These are phyloP conservation scores for Aspergillus phoenicis DNA, from an alignment of 2,329 filamentous ascomycete species.

Conservation along the genomic window DNA sequence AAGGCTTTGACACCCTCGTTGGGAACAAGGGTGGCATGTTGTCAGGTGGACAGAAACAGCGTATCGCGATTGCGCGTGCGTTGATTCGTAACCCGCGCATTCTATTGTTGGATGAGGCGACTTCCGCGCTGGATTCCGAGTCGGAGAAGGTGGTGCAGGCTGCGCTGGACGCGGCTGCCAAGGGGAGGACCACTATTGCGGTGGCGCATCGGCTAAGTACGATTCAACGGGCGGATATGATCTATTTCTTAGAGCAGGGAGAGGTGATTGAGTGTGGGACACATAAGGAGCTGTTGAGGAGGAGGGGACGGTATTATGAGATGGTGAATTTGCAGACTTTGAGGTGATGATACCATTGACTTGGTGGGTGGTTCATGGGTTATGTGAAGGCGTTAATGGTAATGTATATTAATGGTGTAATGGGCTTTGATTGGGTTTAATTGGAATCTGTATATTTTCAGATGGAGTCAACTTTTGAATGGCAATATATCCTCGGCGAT, in stretches of 20 bases:
- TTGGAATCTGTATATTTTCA: too few species aligned
- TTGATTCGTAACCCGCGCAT: slow-evolving; percentile 38
- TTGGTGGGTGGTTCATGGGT: background rate
- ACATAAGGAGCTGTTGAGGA: slow-evolving; percentile 69
- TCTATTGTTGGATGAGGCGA: slow-evolving; percentile 34
- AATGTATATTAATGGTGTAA: background rate
- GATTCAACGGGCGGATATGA: slow-evolving; percentile 87
- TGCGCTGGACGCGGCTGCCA: slow-evolving; percentile 75
- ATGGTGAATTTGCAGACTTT: slow-evolving; percentile 76
- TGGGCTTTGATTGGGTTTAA: too few species aligned
- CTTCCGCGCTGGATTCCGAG: slow-evolving; percentile 50
- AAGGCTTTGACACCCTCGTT: slow-evolving; percentile 29
- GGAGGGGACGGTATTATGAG: slow-evolving; percentile 70
- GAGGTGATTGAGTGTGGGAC: slow-evolving; percentile 78
- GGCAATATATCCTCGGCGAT: too few species aligned
- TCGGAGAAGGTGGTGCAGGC: slow-evolving; percentile 59
- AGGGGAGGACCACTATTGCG: slow-evolving; percentile 83
- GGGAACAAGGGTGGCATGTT: slow-evolving; percentile 29
- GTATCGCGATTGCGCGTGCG: slow-evolving; percentile 41
- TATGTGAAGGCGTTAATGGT: background rate
- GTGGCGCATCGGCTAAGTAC: slow-evolving; percentile 87
- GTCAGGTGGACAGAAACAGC: slow-evolving; percentile 41
- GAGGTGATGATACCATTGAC: slow-evolving; percentile 37
- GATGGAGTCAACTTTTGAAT: too few species aligned
- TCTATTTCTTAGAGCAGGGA: slow-evolving; percentile 89